Conservation (phyloP, 441 rosid species). For the Euphorbia schlechtendalii region DNA sequence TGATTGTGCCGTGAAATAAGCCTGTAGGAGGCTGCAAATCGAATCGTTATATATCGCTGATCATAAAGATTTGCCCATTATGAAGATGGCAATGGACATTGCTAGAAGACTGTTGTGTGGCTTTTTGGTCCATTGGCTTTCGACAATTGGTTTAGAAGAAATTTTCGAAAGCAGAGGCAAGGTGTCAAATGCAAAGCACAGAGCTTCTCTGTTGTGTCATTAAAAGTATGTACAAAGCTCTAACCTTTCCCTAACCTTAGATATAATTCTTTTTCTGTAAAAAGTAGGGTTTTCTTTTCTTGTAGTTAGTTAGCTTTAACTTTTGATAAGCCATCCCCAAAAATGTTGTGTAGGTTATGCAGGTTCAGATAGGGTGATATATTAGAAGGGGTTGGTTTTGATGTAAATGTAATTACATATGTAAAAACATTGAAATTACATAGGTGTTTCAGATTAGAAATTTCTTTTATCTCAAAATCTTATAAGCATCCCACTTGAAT, state of each 20-base stretch:
- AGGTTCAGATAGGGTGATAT: conserved; percentile 27
- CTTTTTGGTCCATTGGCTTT: conserved; percentile 16
- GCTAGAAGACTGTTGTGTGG: conserved; percentile 10
- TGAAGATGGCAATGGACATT: conserved; percentile 5
- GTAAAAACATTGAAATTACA: conserved; percentile 18
- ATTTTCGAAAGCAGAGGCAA: conserved; percentile 31
- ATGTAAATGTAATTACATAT: conserved; percentile 32
- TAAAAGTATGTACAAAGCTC: conserved; percentile 50
- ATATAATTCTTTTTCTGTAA: conserved; percentile 44
- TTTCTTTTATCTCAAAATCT: conserved; percentile 4
- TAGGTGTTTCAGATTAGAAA: conserved; percentile 21
- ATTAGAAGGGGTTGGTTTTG: conserved; percentile 27
- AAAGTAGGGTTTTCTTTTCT: conserved; percentile 21
- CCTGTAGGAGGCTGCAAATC: no score
- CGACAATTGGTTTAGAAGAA: conserved; percentile 26
- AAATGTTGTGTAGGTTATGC: conserved; percentile 40
- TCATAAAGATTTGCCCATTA: no score
- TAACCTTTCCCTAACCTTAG: conserved; percentile 42
- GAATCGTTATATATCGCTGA: no score
- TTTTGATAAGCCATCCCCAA: conserved; percentile 25
- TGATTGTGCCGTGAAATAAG: no score
- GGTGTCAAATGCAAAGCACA: conserved; percentile 23
- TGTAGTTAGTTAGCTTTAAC: no score
- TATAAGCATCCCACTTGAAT: neutral
- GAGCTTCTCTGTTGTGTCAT: conserved; percentile 28